Percentiles rank a stretch among this genome's conserved stretches.
Evolutionary conservation across 805 yeast species (phyloP).

Genomic region (Clavispora fructus): DNA sequence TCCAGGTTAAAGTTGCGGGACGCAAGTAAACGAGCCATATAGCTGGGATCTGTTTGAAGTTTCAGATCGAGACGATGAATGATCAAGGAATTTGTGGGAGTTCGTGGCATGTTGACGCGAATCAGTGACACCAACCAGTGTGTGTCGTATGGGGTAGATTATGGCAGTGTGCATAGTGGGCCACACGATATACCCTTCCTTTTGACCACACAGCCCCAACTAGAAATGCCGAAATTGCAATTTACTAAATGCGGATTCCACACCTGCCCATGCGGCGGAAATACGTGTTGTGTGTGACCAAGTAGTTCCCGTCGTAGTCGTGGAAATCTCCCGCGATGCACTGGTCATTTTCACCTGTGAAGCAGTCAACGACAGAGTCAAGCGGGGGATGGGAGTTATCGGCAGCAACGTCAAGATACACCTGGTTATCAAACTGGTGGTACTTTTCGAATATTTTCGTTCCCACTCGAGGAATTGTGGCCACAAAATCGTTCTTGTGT

Average conservation of each 20-base stretch:
- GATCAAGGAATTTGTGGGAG: conserved; percentile 31
- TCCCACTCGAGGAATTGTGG: conserved; percentile 23
- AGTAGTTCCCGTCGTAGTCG: conserved; percentile 15
- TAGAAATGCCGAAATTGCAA: not conserved
- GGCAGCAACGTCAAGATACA: conserved; percentile 31
- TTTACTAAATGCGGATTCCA: conserved; percentile 8
- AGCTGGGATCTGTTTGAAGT: conserved; percentile 22
- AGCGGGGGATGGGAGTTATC: conserved; percentile 18
- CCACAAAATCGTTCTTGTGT: conserved; percentile 23
- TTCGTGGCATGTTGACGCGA: conserved; percentile 1
- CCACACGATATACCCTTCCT: too few species aligned
- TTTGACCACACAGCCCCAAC: not conserved
- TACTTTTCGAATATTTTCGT: conserved; percentile 13
- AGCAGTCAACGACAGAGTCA: conserved; percentile 31
- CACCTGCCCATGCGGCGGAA: conserved; percentile 34
- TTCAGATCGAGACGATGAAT: conserved; percentile 22
- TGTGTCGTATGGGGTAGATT: not conserved
- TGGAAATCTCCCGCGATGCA: conserved; percentile 30
- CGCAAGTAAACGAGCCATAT: conserved; percentile 21
- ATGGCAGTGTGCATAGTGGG: not conserved
- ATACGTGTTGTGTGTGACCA: conserved; percentile 32
- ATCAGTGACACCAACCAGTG: not conserved
- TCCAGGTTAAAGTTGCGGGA: conserved; percentile 24
- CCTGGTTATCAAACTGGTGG: conserved; percentile 32
- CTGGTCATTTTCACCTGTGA: conserved; percentile 17